Evolutionary conservation across 768 basidiomycete species (phyloP).

Genomic region (Lentinula sp.): DNA sequence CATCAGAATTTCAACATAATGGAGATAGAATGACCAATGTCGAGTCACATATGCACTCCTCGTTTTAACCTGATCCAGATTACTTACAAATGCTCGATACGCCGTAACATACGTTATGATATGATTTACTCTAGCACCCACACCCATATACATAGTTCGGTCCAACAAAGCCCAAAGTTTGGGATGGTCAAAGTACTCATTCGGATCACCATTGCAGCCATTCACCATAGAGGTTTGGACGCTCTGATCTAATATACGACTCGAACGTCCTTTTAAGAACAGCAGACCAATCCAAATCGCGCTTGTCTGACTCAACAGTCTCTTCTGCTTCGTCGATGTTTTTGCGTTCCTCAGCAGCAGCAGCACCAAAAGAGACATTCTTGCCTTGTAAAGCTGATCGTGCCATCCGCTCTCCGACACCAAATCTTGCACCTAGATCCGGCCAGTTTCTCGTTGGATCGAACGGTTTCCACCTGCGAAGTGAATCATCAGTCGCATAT

Average conservation of each 20-base stretch:
- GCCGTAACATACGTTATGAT: neutral
- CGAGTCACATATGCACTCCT: neutral
- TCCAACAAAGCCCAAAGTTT: neutral
- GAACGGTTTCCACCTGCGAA: conserved; percentile 85
- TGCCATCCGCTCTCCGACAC: conserved; percentile 63
- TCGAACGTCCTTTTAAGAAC: conserved; percentile 96
- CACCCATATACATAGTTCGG: neutral
- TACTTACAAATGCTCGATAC: neutral
- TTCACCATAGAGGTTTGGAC: conserved; percentile 47
- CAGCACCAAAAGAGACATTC: conserved; percentile 9
- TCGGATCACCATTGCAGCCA: neutral
- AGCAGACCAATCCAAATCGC: conserved; percentile 80
- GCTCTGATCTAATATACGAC: conserved; percentile 77
- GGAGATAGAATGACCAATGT: neutral
- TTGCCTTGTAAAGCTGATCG: conserved; percentile 34
- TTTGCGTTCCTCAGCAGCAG: neutral
- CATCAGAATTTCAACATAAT: neutral
- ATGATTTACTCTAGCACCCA: neutral
- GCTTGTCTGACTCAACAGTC: conserved; percentile 51
- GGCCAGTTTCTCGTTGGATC: conserved; percentile 86
- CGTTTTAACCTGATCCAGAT: neutral
- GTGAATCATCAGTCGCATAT: neutral
- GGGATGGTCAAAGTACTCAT: neutral
- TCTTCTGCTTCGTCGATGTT: conserved; percentile 19
- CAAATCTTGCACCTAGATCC: conserved; percentile 78